Conservation (phyloP, 129 eudicot genomes). For the Lactuca saligna region DNA sequence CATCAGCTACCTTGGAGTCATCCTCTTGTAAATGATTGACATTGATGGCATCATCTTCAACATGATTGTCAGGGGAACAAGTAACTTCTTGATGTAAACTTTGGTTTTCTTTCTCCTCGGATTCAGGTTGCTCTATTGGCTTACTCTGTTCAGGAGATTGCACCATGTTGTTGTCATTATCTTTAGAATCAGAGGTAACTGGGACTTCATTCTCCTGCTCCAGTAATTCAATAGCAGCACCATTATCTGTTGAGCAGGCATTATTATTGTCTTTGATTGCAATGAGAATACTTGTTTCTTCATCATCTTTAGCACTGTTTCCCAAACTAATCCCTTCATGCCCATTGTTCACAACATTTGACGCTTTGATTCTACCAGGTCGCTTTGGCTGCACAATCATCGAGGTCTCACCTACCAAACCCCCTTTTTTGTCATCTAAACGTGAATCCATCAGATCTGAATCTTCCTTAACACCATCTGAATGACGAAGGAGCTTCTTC, state of each 20-base stretch:
- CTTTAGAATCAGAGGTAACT: conserved; percentile 33
- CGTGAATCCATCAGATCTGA: conserved; percentile 26
- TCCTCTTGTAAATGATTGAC: conserved; percentile 41
- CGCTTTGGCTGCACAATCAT: conserved; percentile 46
- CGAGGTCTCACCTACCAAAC: conserved; percentile 40
- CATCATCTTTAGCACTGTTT: conserved; percentile 34
- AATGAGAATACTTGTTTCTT: conserved; percentile 35
- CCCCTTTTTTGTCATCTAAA: conserved; percentile 35
- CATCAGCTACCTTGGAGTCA: conserved; percentile 29
- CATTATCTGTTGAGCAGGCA: conserved; percentile 29
- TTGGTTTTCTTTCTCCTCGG: conserved; percentile 30
- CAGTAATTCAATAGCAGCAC: conserved; percentile 18
- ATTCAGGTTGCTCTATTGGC: conserved; percentile 30
- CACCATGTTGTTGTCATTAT: conserved; percentile 26
- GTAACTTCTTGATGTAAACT: conserved; percentile 28
- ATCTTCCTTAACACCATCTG: conserved; percentile 41
- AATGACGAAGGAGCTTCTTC: conserved; percentile 58
- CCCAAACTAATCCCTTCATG: conserved; percentile 35
- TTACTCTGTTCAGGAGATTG: conserved; percentile 34
- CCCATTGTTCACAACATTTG: conserved; percentile 42
- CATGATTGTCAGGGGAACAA: conserved; percentile 22
- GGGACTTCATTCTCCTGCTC: conserved; percentile 42
- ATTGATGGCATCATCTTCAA: conserved; percentile 29
- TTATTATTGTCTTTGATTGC: conserved; percentile 32
- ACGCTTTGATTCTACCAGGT: conserved; percentile 51